Conservation (phyloP, 2,329 filamentous ascomycete species). For the Falciphora oryzae region DNA sequence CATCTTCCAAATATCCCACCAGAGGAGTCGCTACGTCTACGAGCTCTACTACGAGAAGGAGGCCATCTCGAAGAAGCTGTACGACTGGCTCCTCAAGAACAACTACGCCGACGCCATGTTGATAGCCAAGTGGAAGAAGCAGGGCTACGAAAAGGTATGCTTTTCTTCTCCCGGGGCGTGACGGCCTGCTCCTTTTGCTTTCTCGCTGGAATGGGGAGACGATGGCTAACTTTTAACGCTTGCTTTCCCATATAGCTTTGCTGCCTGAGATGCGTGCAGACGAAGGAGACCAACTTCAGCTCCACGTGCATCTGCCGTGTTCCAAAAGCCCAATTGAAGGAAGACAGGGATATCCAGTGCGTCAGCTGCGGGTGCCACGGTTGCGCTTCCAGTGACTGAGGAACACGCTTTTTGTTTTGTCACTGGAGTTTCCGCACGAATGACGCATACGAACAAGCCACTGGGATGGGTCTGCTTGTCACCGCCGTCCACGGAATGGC, state of each 20-base stretch:
- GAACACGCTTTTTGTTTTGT: not conserved
- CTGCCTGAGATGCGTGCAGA: constrained; percentile 93
- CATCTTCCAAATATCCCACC: constrained; percentile 94
- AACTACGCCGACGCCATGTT: constrained; percentile 90
- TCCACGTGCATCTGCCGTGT: constrained; percentile 96
- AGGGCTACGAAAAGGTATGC: constrained; percentile 89
- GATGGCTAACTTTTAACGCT: not conserved
- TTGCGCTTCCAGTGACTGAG: constrained; percentile 77
- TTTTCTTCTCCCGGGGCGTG: not conserved
- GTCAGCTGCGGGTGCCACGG: constrained; percentile 92
- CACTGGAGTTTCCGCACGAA: not conserved
- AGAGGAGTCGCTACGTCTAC: constrained; percentile 89
- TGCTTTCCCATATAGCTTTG: constrained; percentile 57
- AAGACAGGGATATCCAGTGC: constrained; percentile 85
- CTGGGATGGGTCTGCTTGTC: not conserved
- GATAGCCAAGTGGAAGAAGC: constrained; percentile 99
- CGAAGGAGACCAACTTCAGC: constrained; percentile 99
- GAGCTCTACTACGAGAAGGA: constrained; percentile 98
- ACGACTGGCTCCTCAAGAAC: constrained; percentile 96
- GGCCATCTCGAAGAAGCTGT: constrained; percentile 84
- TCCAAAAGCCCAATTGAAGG: constrained; percentile 81
- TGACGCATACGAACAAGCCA: not conserved
- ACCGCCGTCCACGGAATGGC: not conserved
- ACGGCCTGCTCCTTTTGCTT: not conserved
- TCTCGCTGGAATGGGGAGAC: not conserved